These are phyloP conservation scores for Vicia villosa DNA, from an alignment of 306 rosid genomes.

Conservation along the genomic window DNA sequence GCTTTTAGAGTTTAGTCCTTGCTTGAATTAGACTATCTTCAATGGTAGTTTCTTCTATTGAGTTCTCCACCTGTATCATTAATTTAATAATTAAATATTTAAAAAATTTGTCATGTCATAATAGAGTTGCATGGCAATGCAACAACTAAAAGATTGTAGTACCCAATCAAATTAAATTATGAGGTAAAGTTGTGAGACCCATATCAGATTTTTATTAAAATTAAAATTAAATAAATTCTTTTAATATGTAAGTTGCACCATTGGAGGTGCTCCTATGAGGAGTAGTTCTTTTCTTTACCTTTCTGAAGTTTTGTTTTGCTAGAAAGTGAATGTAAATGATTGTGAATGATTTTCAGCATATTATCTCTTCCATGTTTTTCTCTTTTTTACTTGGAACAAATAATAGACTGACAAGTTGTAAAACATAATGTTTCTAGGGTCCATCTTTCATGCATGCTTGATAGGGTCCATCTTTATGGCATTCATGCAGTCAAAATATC, in stretches of 20 bases:
- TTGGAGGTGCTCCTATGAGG: no score
- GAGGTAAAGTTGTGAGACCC: no score
- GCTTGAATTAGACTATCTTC: conserved; percentile 42
- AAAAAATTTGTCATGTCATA: no score
- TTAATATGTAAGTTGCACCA: no score
- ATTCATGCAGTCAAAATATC: neutral
- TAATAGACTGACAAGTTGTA: conserved; percentile 12
- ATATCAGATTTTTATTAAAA: no score
- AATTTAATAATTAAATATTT: no score
- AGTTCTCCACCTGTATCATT: no score
- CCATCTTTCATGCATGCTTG: conserved; percentile 35
- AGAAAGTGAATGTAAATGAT: conserved; percentile 45
- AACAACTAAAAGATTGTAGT: no score
- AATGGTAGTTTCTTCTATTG: no score
- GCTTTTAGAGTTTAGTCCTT: conserved; percentile 37
- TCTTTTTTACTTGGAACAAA: conserved; percentile 4
- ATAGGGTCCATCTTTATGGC: neutral
- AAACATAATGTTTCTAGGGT: conserved; percentile 23
- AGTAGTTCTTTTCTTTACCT: conserved; percentile 11
- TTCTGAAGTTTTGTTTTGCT: conserved; percentile 32
- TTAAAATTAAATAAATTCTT: no score
- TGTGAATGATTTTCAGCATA: conserved; percentile 39
- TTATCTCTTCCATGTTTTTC: neutral
- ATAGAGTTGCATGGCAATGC: no score
- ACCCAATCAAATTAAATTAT: no score